Percentiles rank a stretch among this genome's conserved stretches.
phyloP scores from a whole-genome alignment of 306 rosid genomes.

The Hippophae gyantsensis region DNA sequence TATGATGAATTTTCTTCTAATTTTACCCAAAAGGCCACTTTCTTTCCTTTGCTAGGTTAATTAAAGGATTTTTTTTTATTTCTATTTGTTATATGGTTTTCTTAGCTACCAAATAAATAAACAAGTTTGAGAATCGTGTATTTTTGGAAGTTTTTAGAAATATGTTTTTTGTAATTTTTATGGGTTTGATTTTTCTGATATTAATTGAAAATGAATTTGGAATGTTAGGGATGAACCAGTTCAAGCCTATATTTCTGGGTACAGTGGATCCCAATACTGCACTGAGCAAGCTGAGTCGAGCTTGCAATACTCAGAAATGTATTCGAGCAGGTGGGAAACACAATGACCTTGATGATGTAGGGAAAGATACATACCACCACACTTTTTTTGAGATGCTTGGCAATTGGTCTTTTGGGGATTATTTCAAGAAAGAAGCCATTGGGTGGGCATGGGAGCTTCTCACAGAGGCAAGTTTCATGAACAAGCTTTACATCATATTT shows the following conservation, averaged over 20 bases:
- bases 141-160: not conserved
- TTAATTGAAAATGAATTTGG: not conserved
- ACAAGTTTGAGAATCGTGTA: not conserved
- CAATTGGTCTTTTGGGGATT: conserved; percentile 95
- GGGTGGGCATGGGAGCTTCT: conserved; percentile 93
- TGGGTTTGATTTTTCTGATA: not conserved
- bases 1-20: too few relatives aligned
- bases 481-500: not conserved
- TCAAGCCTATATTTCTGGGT: conserved; percentile 90
- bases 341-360: conserved; percentile 94
- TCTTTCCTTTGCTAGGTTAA: too few relatives aligned
- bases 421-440: conserved; percentile 82
- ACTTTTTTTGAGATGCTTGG: conserved; percentile 99
- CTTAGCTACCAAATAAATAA: too few relatives aligned
- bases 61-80: not conserved
- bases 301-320: conserved; percentile 89
- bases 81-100: not conserved
- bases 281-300: conserved; percentile 73
- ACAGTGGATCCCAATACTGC: conserved; percentile 75
- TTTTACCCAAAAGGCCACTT: too few relatives aligned
- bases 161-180: not conserved
- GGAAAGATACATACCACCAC: conserved; percentile 96
- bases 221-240: conserved; percentile 87
- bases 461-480: conserved; percentile 42
- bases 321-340: conserved; percentile 97